Conservation (phyloP, 2,329 filamentous ascomycete genomes). For the Aspergillus novofumigatus region DNA sequence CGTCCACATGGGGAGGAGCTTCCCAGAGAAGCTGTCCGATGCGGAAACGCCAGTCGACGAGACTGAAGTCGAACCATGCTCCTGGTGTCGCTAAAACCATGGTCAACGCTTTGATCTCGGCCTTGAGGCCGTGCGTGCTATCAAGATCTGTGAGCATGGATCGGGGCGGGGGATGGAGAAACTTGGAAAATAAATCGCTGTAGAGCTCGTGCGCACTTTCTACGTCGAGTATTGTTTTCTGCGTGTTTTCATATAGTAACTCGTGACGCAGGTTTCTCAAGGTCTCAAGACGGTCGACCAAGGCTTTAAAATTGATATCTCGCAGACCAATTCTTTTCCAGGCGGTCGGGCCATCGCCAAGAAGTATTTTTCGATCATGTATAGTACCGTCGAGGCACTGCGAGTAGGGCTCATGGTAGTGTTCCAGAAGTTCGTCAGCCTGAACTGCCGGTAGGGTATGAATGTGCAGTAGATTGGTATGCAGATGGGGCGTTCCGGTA, state of each 20-base stretch:
- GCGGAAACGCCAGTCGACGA: constrained; percentile 44
- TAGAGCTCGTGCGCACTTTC: constrained; percentile 31
- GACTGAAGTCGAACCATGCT: constrained; percentile 47
- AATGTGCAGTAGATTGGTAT: constrained; percentile 19
- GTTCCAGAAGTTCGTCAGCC: constrained; percentile 32
- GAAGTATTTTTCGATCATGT: constrained; percentile 33
- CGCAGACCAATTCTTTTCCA: constrained; percentile 43
- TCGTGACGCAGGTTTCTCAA: constrained; percentile 34
- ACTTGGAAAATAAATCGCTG: constrained; percentile 32
- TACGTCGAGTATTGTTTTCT: constrained; percentile 33
- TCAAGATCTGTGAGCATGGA: constrained; percentile 18
- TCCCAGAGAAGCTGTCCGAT: constrained; percentile 46
- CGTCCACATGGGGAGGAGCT: constrained; percentile 30
- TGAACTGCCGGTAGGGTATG: constrained; percentile 24
- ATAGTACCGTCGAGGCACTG: constrained; percentile 32
- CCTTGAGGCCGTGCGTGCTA: constrained; percentile 35
- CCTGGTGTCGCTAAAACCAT: constrained; percentile 40
- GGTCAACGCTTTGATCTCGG: constrained; percentile 44
- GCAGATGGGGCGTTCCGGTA: constrained; percentile 15
- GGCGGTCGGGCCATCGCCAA: constrained; percentile 34
- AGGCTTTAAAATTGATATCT: constrained; percentile 28
- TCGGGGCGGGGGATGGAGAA: constrained; percentile 36
- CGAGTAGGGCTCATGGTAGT: constrained; percentile 33
- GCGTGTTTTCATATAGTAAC: constrained; percentile 25
- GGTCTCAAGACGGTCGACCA: constrained; percentile 33